phyloP scores from a whole-genome alignment of 176 grass and related monocot genomes.

The Rhynchospora tenuis region DNA sequence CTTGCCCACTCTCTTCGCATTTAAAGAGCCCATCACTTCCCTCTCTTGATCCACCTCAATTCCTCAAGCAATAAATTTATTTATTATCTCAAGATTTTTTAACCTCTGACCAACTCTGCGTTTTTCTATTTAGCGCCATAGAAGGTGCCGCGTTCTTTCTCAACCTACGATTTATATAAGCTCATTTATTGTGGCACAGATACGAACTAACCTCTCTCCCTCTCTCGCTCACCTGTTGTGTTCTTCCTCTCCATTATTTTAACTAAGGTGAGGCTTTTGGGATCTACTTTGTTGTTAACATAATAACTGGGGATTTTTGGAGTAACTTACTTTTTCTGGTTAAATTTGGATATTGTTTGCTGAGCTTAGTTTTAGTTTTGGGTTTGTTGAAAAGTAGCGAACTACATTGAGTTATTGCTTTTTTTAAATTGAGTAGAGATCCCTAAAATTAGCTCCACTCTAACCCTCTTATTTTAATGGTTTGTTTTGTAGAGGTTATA shows the following conservation, averaged over 20 bases:
- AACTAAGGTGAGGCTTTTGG: neutral
- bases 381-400: neutral
- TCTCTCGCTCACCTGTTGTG: neutral
- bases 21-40: neutral
- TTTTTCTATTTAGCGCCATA: constrained; percentile 12
- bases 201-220: neutral
- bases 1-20: neutral
- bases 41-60: neutral
- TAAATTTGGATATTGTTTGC: neutral
- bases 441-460: neutral
- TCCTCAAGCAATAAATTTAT: constrained; percentile 3
- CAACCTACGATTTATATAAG: neutral
- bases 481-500: constrained; percentile 9
- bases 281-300: neutral
- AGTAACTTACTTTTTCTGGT: neutral
- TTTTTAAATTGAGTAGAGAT: neutral
- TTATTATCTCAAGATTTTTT: neutral
- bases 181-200: constrained; percentile 4
- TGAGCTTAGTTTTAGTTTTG: neutral
- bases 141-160: constrained; percentile 25
- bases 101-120: neutral
- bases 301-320: neutral
- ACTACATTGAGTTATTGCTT: constrained; percentile 4
- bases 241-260: neutral
- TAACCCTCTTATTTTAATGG: neutral